phyloP scores from a whole-genome alignment of 805 yeast genomes.

The Starmerella apicola region DNA sequence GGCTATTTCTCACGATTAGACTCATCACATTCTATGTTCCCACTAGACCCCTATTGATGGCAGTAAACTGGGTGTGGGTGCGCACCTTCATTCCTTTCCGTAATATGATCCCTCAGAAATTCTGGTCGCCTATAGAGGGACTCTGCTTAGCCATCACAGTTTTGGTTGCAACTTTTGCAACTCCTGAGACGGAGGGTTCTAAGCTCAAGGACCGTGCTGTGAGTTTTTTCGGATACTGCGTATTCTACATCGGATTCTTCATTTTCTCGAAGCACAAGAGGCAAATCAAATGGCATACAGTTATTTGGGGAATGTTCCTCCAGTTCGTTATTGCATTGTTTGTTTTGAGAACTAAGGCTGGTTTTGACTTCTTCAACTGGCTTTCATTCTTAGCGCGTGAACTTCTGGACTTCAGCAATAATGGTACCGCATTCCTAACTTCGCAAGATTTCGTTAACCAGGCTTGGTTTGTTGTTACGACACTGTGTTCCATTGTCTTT shows the following conservation, averaged over 20 bases:
- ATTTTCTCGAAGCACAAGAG: conserved; percentile 36
- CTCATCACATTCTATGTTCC: conserved; percentile 40
- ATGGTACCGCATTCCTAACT: conserved; percentile 51
- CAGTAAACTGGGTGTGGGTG: conserved; percentile 25
- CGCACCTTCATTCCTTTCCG: conserved; percentile 24
- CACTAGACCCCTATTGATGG: conserved; percentile 25
- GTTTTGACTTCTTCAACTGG: conserved; percentile 51
- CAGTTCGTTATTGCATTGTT: conserved; percentile 49
- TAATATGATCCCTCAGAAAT: conserved; percentile 31
- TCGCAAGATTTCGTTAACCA: conserved; percentile 29
- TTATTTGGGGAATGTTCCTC: conserved; percentile 46
- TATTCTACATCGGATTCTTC: conserved; percentile 36
- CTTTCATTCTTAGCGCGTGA: conserved; percentile 45
- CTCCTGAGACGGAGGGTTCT: conserved; percentile 36
- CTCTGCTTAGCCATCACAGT: conserved; percentile 36
- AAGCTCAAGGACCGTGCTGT: conserved; percentile 41
- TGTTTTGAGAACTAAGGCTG: conserved; percentile 46
- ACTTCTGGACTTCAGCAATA: conserved; percentile 44
- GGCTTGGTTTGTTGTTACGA: conserved; percentile 43
- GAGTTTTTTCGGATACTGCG: conserved; percentile 43
- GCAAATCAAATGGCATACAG: conserved; percentile 45
- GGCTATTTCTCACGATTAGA: conserved; percentile 40
- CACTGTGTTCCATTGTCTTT: conserved; percentile 50
- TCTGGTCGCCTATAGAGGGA: conserved; percentile 36
- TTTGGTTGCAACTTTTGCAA: conserved; percentile 42